Evolutionary conservation across 2,329 filamentous ascomycete species (phyloP), one percentile per base, ranked within the genome.

Genomic region (Scedosporium minutisporum): DNA sequence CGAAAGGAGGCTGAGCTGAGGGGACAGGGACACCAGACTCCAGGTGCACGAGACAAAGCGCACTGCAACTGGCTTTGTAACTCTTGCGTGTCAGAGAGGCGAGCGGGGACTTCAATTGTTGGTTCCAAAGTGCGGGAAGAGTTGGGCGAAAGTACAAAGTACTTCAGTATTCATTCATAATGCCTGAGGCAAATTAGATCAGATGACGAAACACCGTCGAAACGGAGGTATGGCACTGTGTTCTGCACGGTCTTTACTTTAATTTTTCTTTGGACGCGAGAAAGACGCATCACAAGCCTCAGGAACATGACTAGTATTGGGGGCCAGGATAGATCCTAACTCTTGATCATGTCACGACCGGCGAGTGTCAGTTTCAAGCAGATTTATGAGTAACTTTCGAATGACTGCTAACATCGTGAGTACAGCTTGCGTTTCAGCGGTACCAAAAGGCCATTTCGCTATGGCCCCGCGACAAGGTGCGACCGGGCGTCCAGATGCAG

Each of bases 401-500:
- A 29, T 29, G 6, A 29, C 18, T 18, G 5, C 48, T 62, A 33
- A 57, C 29, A 57, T 55, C 14, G 12, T 38, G 18, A 48, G 23
- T 25, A 23, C 58, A 66, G 65, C 58, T 62, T 27, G 61, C 60
- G 23, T 33, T 61, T 23, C 64, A 74, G 67, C 78, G 80, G 66
- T 77, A 82, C 73, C 74, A 79, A 55, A 77, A 78, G 62, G 78
- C 78, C 29, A 75, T 85, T 62, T 75, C 79, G 63, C 78, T 79
- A 65, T 89, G 86, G 86, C 87, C 87, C 57, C 81, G 82, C 68
- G 86, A 88, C 69, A 76, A 77, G 63, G 78, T 89, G 55, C 84
- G 87, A 0, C 86, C 86, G 6, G 80, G 86, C 63, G 78, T 82
- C 70, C 84, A 87, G 71, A 79, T 89, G 66, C 83, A 83, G 68